Evolutionary conservation across 768 basidiomycete genomes (phyloP).

Genomic region (Lactifluus piperatus): DNA sequence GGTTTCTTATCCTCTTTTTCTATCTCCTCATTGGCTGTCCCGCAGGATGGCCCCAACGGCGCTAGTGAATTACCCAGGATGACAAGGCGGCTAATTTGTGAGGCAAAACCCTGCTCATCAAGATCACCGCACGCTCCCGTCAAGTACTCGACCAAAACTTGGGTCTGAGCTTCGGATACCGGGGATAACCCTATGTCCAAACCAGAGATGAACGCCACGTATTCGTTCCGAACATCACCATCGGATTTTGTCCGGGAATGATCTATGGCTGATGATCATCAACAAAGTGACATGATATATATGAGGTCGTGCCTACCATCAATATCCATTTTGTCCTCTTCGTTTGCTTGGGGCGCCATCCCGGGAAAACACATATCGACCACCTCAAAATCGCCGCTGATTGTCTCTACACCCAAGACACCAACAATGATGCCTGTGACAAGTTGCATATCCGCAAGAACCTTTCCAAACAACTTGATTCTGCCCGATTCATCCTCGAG

Average conservation of each 20-base stretch:
- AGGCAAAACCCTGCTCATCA: slow-evolving; percentile 53
- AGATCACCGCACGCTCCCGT: slow-evolving; percentile 71
- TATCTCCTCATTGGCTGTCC: slow-evolving; percentile 26
- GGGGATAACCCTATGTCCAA: slow-evolving; percentile 63
- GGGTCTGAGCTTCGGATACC: slow-evolving; percentile 60
- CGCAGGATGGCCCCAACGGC: slow-evolving; percentile 33
- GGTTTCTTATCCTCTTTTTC: slow-evolving; percentile 41
- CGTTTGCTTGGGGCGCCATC: slow-evolving; percentile 54
- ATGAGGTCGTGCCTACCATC: slow-evolving; percentile 42
- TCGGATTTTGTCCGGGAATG: not conserved
- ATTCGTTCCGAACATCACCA: slow-evolving; percentile 37
- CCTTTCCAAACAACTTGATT: slow-evolving; percentile 76
- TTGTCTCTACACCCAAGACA: slow-evolving; percentile 84
- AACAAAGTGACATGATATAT: slow-evolving; percentile 1
- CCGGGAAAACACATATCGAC: slow-evolving; percentile 82
- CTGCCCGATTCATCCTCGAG: slow-evolving; percentile 96
- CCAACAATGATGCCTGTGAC: slow-evolving; percentile 92
- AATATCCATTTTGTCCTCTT: slow-evolving; percentile 50
- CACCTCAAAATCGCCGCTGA: slow-evolving; percentile 87
- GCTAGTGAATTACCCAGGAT: slow-evolving; percentile 86
- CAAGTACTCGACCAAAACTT: slow-evolving; percentile 87
- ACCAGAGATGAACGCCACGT: slow-evolving; percentile 83
- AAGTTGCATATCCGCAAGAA: slow-evolving; percentile 48
- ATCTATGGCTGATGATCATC: slow-evolving; percentile 9
- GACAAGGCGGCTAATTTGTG: slow-evolving; percentile 75